These are phyloP conservation scores for Flaveria bidentis DNA, from an alignment of 129 eudicot species.

Conservation along the genomic window DNA sequence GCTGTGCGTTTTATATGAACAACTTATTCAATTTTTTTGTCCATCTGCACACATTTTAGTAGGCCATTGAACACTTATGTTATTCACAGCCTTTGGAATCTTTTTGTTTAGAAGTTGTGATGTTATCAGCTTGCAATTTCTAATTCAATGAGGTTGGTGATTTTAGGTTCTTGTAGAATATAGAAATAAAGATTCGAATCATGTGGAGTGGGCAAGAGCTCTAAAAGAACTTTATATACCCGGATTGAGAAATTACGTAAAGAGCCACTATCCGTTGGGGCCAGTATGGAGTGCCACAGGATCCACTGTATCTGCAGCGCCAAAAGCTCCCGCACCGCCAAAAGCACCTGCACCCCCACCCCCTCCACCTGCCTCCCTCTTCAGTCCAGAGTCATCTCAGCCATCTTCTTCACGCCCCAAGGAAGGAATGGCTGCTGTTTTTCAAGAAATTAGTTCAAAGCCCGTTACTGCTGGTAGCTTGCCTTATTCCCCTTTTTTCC, in stretches of 20 bases:
- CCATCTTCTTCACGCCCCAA: conserved; percentile 80
- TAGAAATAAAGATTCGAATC: conserved; percentile 78
- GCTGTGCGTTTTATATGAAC: neutral
- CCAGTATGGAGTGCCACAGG: conserved; percentile 96
- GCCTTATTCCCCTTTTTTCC: neutral
- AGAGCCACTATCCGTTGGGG: conserved; percentile 81
- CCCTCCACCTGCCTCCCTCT: conserved; percentile 80
- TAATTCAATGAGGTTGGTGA: conserved; percentile 21
- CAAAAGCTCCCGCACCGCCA: conserved; percentile 54
- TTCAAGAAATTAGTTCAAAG: conserved; percentile 78
- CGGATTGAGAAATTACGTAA: conserved; percentile 87
- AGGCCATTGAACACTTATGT: neutral
- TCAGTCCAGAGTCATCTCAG: conserved; percentile 57
- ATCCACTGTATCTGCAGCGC: conserved; percentile 48
- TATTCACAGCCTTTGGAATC: neutral
- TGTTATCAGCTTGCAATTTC: conserved; percentile 10
- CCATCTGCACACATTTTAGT: conserved; percentile 4
- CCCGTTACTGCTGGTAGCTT: conserved; percentile 71
- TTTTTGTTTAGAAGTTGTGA: conserved; percentile 2
- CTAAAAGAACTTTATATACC: conserved; percentile 82
- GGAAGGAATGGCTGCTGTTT: conserved; percentile 93
- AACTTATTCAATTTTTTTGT: neutral
- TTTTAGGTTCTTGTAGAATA: conserved; percentile 80
- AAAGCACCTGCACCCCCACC: conserved; percentile 83
- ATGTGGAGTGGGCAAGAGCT: conserved; percentile 98